Base-by-base conservation (phyloP, 768 basidiomycete genomes). In the Tulasnella sp. region DNA sequence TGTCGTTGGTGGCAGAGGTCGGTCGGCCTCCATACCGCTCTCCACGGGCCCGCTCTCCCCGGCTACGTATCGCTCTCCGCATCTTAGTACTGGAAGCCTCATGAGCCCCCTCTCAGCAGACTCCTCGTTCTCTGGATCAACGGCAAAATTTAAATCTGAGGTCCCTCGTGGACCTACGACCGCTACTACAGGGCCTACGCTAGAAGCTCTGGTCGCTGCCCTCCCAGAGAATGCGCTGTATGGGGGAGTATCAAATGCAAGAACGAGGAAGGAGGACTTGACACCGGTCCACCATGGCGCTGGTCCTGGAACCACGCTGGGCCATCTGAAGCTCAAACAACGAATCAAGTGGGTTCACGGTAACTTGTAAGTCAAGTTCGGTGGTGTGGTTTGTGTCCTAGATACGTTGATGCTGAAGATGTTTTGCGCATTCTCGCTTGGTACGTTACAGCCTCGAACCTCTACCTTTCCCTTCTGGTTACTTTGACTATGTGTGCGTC, bases 401-500 rank as follows among this genome's bases (percentile, higher is more conserved):
- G n/a, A n/a, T n/a, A n/a, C n/a, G n/a, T n/a, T n/a, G n/a, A n/a
- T n/a, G n/a, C n/a, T n/a, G n/a, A n/a, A 55, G 43, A 52, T 48
- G 49, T 51, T 19, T 34, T 43, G 17, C 29, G 42, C 34, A 55
- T 7, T 21, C 2, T 24, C 55, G n/a, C n/a, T n/a, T 65, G 43
- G 59, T 27, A 27, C 17, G 27, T 43, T 52, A n/a, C 62, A 86
- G 85, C 67, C 72, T 88, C 24, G 82, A 86, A 57, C 73, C 74
- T 0, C 76, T 88, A 53, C 85, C 86, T 0, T 88, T 88, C 66
- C 75, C 76, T 7, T 75, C 81, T 62, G 82, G 81, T 30, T 81
- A 86, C 66, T 88, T 88, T 66, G 86, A 88, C 67, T 86, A 78
- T 67, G 82, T 87, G 83, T 86, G 70, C n/a, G n/a, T n/a, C n/a